Base-by-base conservation (phyloP, 2,329 filamentous ascomycete species). In the Coniochaeta ligniaria region DNA sequence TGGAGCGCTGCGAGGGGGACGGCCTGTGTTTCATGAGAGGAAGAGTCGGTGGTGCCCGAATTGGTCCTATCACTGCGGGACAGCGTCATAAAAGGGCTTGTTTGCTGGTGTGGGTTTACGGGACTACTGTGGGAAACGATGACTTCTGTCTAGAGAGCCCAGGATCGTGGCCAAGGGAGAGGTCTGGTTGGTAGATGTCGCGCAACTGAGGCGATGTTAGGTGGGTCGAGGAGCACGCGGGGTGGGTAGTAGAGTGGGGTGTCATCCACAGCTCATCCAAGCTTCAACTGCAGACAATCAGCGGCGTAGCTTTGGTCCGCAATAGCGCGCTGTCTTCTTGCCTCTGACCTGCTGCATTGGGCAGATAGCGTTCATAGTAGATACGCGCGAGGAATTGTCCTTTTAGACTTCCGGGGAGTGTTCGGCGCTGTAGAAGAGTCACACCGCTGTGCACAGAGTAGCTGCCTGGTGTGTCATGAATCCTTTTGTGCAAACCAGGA, bases 1-100 rank as follows among this genome's bases (percentile, higher is more conserved):
- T 43, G 58, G 41, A 69, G 59, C 60, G 62, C 59, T 59, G 63
- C 63, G 47, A 69, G 65, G 35, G 63, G 66, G 31, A 67, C 62
- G 41, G 57, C 45, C 16, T 63, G 60, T 36, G 8, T 26, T 26
- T 35, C 54, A 57, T 57, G 54, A 24, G 54, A 57, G n/a, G 54
- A 57, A 24, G 54, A 38, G 50, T 63, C 60, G 31, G 59, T 26
- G 33, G 61, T 57, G 54, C 45, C 38, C 45, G 59, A 58, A 26
- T 26, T 57, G 59, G 38, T 41, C 36, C 57, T 33, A 31, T 58
- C 60, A 56, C 56, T 58, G 24, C 60, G 36, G 36, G 58, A 54
- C n/a, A 60, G 57, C 56, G 64, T 64, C 66, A 67, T 68, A 60
- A 61, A 57, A 36, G 54, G 22, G 31, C 54, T 16, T 38, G 11